Conservation (phyloP, 2,329 filamentous ascomycete species). For the Colletotrichum salicis region DNA sequence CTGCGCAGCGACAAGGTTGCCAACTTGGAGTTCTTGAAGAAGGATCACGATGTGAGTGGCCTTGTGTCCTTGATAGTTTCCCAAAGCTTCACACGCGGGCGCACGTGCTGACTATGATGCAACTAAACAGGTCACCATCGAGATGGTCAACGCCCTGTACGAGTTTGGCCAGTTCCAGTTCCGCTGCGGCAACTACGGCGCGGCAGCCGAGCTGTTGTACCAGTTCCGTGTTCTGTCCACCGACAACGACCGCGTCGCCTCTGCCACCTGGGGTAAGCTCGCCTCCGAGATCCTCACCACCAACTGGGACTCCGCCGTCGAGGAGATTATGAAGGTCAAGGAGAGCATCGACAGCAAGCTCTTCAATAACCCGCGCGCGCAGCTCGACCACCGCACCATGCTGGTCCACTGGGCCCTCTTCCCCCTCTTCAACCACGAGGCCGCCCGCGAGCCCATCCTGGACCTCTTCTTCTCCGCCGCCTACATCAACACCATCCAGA, state of each 20-base stretch:
- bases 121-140: conserved; percentile 75
- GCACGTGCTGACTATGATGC: conserved; percentile 24
- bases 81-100: neutral
- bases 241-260: conserved; percentile 96
- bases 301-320: conserved; percentile 94
- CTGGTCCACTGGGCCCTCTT: conserved; percentile 98
- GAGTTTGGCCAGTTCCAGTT: conserved; percentile 98
- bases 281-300: conserved; percentile 94
- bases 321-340: conserved; percentile 90
- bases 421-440: conserved; percentile 98
- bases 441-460: conserved; percentile 87
- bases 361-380: conserved; percentile 94
- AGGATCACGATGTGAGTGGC: conserved; percentile 85
- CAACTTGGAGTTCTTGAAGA: conserved; percentile 98
- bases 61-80: neutral
- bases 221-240: conserved; percentile 98
- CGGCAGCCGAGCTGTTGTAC: conserved; percentile 92
- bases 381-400: conserved; percentile 97
- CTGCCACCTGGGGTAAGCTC: conserved; percentile 97
- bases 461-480: conserved; percentile 97
- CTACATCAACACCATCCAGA: conserved; percentile 99
- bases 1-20: conserved; percentile 96
- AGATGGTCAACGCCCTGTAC: conserved; percentile 96
- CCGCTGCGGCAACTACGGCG: conserved; percentile 92
- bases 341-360: conserved; percentile 93